These are phyloP conservation scores for Aphanocladium album DNA, from an alignment of 2,329 filamentous ascomycete species.

Conservation along the genomic window DNA sequence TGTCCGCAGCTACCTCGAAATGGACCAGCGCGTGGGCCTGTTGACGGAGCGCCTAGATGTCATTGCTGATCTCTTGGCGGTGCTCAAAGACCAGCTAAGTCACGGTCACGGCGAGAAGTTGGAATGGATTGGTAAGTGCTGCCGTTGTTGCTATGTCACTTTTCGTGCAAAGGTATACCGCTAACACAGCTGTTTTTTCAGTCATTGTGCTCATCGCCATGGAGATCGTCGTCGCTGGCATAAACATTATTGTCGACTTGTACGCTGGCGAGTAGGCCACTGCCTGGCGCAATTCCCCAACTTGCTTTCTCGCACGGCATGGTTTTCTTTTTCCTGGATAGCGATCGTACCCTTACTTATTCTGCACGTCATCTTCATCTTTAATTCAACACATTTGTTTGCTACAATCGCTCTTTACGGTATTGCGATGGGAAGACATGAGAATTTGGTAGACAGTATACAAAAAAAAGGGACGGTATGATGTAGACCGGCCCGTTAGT, in stretches of 20 bases:
- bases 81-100: constrained; percentile 91
- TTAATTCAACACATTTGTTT: background rate
- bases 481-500: background rate
- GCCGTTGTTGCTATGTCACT: background rate
- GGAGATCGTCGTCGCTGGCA: constrained; percentile 85
- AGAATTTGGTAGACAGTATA: background rate
- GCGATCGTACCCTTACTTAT: background rate
- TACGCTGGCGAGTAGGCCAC: constrained; percentile 48
- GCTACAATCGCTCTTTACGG: background rate
- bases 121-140: constrained; percentile 74
- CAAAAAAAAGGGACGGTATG: background rate
- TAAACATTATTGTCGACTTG: constrained; percentile 93
- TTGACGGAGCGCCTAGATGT: constrained; percentile 87
- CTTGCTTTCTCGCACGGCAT: background rate
- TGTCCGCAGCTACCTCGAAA: constrained; percentile 91
- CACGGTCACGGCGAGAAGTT: constrained; percentile 87
- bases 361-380: background rate
- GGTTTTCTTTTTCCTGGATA: constrained; percentile 8
- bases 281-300: background rate
- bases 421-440: background rate
- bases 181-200: constrained; percentile 30
- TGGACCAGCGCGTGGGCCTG: constrained; percentile 89
- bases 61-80: constrained; percentile 84
- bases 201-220: constrained; percentile 95
- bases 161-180: background rate